These are phyloP conservation scores for Fusarium robinianum DNA, from an alignment of 2,329 filamentous ascomycete species.

Conservation along the genomic window DNA sequence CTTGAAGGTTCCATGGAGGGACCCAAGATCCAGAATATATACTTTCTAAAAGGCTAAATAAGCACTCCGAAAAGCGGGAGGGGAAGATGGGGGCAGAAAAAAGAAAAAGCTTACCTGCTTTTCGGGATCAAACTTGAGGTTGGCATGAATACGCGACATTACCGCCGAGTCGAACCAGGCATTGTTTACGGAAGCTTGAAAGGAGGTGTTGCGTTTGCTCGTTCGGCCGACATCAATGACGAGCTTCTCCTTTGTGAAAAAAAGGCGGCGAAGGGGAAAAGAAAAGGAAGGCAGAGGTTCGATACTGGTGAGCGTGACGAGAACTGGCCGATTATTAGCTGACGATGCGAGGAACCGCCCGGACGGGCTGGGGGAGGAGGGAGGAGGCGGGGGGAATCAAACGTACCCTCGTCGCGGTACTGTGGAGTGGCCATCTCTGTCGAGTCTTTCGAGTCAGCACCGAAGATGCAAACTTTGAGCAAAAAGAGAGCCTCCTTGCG, in stretches of 20 bases:
- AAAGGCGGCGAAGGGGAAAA: conserved; percentile 37
- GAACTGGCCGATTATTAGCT: conserved; percentile 34
- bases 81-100: no score
- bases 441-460: background rate
- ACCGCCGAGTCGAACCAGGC: conserved; percentile 73
- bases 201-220: conserved; percentile 45
- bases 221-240: conserved; percentile 49
- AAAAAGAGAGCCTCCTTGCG: conserved; percentile 3
- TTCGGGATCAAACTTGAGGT: conserved; percentile 51
- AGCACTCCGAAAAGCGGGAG: conserved; percentile 11
- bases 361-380: no score
- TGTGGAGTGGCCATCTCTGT: conserved; percentile 31
- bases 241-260: conserved; percentile 40
- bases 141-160: conserved; percentile 71
- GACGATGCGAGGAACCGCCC: no score
- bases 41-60: conserved; percentile 45
- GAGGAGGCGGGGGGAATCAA: no score
- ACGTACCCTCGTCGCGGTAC: conserved; percentile 35
- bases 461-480: conserved; percentile 3
- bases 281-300: conserved; percentile 25
- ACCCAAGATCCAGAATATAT: conserved; percentile 51
- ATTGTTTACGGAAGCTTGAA: conserved; percentile 54
- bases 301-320: conserved; percentile 38
- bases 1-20: conserved; percentile 58
- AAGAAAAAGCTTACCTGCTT: conserved; percentile 49